Evolutionary conservation across 1,139 yeast species (phyloP), one percentile per base, ranked within the genome.

Genomic region (Candida sp.): DNA sequence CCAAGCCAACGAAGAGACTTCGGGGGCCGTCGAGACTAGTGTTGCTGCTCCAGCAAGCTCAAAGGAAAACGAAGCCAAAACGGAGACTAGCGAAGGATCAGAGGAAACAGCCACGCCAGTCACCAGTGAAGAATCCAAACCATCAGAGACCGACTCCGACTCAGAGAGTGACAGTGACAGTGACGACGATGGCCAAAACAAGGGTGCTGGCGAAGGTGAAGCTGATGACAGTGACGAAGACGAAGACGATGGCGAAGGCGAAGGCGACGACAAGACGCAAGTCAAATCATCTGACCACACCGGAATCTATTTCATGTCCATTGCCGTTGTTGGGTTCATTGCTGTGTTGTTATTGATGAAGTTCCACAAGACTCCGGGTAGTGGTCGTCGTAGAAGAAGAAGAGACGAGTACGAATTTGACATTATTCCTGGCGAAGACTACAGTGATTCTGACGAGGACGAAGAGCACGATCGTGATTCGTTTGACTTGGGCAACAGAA

Each of bases 351-450:
- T 83, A 8, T 75, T 86, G 54, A 81, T 84, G 75, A 72, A 78
- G 53, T 78, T 77, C 63, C 81, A 82, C 50, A 78, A 81, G 58
- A 69, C 75, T 2, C 80, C 80, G n/a, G 77, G 77, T 26, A 68
- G 75, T 50, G 65, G 75, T 6, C 74, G 84, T 51, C 76, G 80
- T 50, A 72, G 82, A 49, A 80, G 88, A 61, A 80, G 92, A 69
- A 80, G 91, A 69, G 90, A 85, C 51, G 88, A 87, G 54, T 88
- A 83, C 62, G 96, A 88, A 65, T 88, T 88, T 66, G 96, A 88
- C 65, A 86, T 88, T 44, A 88, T 88, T 47, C 85, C 85, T 17
- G 88, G 88, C 1, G 88, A 83, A 60, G 93, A 88, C 56, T 77
- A 78, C 59, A 61, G 64, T 48, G 78, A 72, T 50, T 67, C 72